phyloP scores from a whole-genome alignment of 2,329 filamentous ascomycete species.

The Claviceps purpurea region DNA sequence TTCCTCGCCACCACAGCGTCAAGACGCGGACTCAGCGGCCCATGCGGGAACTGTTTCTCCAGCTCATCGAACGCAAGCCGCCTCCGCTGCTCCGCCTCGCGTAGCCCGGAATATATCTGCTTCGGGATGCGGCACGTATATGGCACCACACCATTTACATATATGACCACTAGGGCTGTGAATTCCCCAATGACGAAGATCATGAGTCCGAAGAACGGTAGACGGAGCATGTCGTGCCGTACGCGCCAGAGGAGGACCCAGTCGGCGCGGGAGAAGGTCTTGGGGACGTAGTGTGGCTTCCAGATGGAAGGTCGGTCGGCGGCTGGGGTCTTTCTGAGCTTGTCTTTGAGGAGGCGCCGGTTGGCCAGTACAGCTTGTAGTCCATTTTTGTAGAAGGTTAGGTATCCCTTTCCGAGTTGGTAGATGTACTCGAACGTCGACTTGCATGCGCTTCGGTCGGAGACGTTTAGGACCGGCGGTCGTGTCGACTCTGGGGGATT shows the following conservation, averaged over 20 bases:
- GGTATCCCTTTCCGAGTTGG: constrained; percentile 59
- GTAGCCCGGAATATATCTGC: constrained; percentile 49
- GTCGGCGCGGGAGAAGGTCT: constrained; percentile 44
- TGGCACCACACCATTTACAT: constrained; percentile 58
- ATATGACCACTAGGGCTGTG: constrained; percentile 65
- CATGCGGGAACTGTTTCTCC: constrained; percentile 19
- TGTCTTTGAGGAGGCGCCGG: constrained; percentile 35
- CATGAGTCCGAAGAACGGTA: constrained; percentile 66
- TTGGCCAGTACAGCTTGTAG: constrained; percentile 64
- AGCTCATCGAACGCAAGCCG: constrained; percentile 32
- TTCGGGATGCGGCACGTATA: constrained; percentile 70
- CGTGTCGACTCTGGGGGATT: constrained; percentile 65
- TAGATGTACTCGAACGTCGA: constrained; percentile 35
- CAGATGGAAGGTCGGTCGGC: constrained; percentile 38
- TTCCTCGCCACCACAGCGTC: constrained; percentile 16
- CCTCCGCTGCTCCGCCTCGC: constrained; percentile 41
- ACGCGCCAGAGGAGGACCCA: constrained; percentile 59
- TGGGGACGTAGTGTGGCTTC: constrained; percentile 19
- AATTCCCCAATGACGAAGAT: constrained; percentile 74
- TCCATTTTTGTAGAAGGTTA: constrained; percentile 78
- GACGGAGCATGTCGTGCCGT: constrained; percentile 57
- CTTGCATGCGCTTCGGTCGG: constrained; percentile 30
- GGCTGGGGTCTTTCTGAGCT: constrained; percentile 29
- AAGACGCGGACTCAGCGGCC: constrained; percentile 21
- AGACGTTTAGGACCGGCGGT: constrained; percentile 54